A percentile compares a stretch with the other conserved stretches of the same genome.
Evolutionary conservation across 1,139 yeast genomes (phyloP).

Genomic region (Yamadazyma taylorii): DNA sequence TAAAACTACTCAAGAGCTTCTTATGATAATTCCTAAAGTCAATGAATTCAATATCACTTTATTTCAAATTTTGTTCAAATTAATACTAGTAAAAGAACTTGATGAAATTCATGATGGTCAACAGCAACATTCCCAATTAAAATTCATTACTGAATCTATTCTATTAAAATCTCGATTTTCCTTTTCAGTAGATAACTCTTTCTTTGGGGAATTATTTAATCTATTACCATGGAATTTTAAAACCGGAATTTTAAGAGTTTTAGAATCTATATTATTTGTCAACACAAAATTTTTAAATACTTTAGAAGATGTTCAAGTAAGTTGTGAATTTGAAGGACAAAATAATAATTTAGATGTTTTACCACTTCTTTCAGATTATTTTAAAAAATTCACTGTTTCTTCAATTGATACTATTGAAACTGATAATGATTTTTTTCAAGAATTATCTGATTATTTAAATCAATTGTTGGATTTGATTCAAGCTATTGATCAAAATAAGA

Average conservation of each 20-base stretch:
- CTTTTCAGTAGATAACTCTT: constrained; percentile 32
- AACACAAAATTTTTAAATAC: constrained; percentile 14
- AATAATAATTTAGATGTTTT: constrained; percentile 18
- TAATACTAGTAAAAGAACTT: constrained; percentile 21
- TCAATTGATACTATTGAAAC: constrained; percentile 24
- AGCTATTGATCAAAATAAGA: background rate
- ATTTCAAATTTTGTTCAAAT: constrained; percentile 45
- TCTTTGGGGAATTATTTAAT: constrained; percentile 43
- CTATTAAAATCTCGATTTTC: constrained; percentile 48
- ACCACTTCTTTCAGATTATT: constrained; percentile 37
- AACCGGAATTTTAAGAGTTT: constrained; percentile 24
- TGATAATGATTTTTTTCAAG: constrained; percentile 11
- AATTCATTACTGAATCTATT: constrained; percentile 37
- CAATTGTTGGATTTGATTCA: constrained; percentile 5
- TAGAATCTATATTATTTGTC: constrained; percentile 30
- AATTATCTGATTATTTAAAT: constrained; percentile 6
- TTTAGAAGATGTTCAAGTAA: constrained; percentile 6
- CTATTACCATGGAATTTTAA: constrained; percentile 33
- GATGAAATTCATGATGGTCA: constrained; percentile 13
- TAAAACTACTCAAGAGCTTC: constrained; percentile 21
- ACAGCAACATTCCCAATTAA: constrained; percentile 13
- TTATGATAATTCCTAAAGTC: constrained; percentile 18
- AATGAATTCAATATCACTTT: constrained; percentile 56
- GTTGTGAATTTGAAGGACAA: constrained; percentile 8
- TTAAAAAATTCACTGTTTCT: constrained; percentile 39